A percentile compares a stretch with the other conserved stretches of the same genome.
Conservation (phyloP, 1,284 basidiomycete species). For the Exobasidium cylindrosporum region DNA sequence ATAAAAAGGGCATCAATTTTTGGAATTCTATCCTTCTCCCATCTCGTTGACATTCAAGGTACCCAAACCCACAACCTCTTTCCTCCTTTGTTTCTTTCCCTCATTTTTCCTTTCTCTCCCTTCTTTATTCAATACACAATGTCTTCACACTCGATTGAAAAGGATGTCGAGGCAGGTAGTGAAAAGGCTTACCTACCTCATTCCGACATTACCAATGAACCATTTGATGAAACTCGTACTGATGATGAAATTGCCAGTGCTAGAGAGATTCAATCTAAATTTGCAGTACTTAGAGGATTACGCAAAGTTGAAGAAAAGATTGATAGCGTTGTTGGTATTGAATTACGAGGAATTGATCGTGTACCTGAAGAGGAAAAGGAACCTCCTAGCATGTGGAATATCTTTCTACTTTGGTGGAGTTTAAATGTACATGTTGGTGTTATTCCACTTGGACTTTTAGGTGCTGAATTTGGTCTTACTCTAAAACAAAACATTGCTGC, state of each 20-base stretch:
- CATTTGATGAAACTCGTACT: not conserved
- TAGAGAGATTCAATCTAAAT: not conserved
- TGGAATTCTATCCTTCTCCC: not conserved
- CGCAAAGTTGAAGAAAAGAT: not conserved
- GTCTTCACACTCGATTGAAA: not conserved
- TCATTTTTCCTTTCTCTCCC: not conserved
- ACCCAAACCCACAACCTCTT: too few species aligned
- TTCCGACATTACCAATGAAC: not conserved
- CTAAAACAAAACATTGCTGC: not conserved
- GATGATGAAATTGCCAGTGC: not conserved
- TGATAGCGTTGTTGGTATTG: not conserved
- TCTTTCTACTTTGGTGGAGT: not conserved
- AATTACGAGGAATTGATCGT: not conserved
- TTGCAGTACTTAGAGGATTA: not conserved
- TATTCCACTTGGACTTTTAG: not conserved
- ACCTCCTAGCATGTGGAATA: not conserved
- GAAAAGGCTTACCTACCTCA: not conserved
- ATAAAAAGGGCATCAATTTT: too few species aligned
- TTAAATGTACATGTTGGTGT: not conserved
- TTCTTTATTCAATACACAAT: not conserved
- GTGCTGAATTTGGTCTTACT: not conserved
- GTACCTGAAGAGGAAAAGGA: not conserved
- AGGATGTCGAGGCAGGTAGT: not conserved
- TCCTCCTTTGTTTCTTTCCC: not conserved
- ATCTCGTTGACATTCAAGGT: too few species aligned